Percentiles rank a stretch among this genome's conserved stretches.
These are phyloP conservation scores for Starmerella asiatica DNA, from an alignment of 805 yeast genomes.

Conservation along the genomic window DNA sequence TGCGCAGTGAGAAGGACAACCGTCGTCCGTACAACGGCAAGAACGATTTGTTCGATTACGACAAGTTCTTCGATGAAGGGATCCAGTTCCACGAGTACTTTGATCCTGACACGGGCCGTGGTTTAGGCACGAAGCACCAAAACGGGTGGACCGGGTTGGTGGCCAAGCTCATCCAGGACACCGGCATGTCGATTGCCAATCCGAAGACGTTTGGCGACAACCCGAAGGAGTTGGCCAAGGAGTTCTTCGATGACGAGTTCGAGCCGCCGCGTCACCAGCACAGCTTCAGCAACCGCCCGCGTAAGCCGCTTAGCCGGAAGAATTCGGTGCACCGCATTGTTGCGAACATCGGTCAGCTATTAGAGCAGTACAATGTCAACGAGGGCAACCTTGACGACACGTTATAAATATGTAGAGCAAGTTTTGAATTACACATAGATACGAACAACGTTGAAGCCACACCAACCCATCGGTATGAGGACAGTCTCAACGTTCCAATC, in stretches of 20 bases:
- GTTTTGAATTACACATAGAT: no score
- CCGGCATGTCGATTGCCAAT: conserved; percentile 51
- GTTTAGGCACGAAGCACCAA: conserved; percentile 86
- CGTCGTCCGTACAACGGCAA: conserved; percentile 66
- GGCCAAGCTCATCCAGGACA: conserved; percentile 78
- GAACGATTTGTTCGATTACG: conserved; percentile 36
- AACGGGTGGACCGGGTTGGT: conserved; percentile 94
- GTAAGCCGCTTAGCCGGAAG: conserved; percentile 14
- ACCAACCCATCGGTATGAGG: no score
- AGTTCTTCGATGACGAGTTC: conserved; percentile 27
- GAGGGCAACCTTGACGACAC: conserved; percentile 18
- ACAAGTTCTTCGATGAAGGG: conserved; percentile 59
- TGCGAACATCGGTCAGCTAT: conserved; percentile 17
- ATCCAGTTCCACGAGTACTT: conserved; percentile 77
- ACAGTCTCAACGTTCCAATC: no score
- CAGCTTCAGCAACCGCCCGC: conserved; percentile 17
- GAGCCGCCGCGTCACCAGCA: conserved; percentile 17
- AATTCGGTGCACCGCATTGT: conserved; percentile 17
- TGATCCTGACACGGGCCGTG: conserved; percentile 90
- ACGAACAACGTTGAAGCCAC: no score
- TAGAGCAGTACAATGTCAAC: conserved; percentile 16
- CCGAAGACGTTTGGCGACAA: conserved; percentile 23
- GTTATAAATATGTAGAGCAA: not conserved
- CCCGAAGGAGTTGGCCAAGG: conserved; percentile 26
- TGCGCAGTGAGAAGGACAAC: conserved; percentile 40